A percentile compares a stretch with the other conserved stretches of the same genome.
Evolutionary conservation across 371 early-diverging fungal genomes (phyloP).

Genomic region (Actinomortierella ambigua): DNA sequence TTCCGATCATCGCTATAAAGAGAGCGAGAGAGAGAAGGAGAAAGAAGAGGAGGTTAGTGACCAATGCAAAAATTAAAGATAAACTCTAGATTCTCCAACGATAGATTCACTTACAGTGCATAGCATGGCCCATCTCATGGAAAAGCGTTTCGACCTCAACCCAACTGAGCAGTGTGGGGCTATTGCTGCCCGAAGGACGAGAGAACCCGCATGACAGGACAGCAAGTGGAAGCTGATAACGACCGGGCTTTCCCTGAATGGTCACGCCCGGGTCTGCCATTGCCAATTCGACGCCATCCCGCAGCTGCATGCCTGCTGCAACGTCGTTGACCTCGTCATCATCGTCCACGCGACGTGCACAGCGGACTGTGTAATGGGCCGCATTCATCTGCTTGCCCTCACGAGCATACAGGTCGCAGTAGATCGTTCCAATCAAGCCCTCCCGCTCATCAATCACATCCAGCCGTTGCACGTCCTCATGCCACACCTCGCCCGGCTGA

Average conservation of each 20-base stretch:
- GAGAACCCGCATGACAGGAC: constrained; percentile 79
- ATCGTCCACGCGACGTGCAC: constrained; percentile 86
- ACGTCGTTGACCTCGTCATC: constrained; percentile 67
- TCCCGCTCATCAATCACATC: constrained; percentile 86
- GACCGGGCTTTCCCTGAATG: constrained; percentile 53
- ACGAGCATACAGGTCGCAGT: constrained; percentile 89
- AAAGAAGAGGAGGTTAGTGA: not conserved
- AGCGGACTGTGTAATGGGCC: constrained; percentile 95
- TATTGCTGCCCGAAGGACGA: constrained; percentile 35
- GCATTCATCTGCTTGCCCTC: constrained; percentile 80
- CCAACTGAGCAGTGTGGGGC: constrained; percentile 62
- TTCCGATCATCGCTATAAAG: constrained; percentile 82
- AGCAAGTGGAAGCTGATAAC: constrained; percentile 78
- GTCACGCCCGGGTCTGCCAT: constrained; percentile 41
- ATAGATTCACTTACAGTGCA: constrained; percentile 75
- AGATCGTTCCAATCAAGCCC: constrained; percentile 87
- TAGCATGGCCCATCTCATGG: constrained; percentile 99
- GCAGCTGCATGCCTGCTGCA: constrained; percentile 40
- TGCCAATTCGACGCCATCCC: constrained; percentile 40
- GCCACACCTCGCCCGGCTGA: constrained; percentile 84
- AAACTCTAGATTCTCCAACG: not conserved
- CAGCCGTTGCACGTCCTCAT: constrained; percentile 84
- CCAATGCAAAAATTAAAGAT: not conserved
- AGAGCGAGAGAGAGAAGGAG: not conserved
- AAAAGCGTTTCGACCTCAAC: constrained; percentile 94